Conservation (phyloP, 2,329 filamentous ascomycete genomes). For the Colletotrichum kahawae region DNA sequence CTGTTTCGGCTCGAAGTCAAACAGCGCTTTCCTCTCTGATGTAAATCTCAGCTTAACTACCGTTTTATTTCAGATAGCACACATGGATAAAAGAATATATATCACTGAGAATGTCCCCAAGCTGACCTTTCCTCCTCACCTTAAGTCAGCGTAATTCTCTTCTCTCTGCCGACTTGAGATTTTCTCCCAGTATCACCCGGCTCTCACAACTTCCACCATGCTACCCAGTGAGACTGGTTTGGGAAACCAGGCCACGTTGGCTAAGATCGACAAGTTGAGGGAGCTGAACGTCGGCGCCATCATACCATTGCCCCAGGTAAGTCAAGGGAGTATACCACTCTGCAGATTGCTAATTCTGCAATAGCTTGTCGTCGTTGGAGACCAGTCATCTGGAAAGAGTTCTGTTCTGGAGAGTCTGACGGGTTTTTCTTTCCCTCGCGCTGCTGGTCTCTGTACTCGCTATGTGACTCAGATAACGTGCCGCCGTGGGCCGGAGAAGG, state of each 20-base stretch:
- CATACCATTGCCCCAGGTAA: constrained; percentile 39
- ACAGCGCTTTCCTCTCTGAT: too few species aligned
- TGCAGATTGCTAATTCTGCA: background rate
- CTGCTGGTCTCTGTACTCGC: too few species aligned
- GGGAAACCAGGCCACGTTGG: background rate
- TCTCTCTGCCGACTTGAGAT: background rate
- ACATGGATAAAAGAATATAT: too few species aligned
- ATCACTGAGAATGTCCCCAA: too few species aligned
- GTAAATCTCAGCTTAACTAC: too few species aligned
- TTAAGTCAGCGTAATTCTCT: too few species aligned
- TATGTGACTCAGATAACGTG: constrained; percentile 24
- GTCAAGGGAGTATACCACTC: background rate
- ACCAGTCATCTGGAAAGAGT: constrained; percentile 85
- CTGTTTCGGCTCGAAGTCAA: too few species aligned
- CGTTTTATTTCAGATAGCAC: too few species aligned
- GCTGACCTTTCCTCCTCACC: too few species aligned
- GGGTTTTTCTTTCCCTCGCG: too few species aligned
- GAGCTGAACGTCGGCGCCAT: constrained; percentile 42
- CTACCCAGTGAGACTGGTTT: background rate
- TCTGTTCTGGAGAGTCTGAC: constrained; percentile 72
- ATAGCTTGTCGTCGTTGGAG: constrained; percentile 84
- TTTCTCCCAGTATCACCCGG: background rate
- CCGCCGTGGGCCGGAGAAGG: constrained; percentile 36
- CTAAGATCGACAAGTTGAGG: constrained; percentile 43
- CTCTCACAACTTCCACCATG: background rate